phyloP scores from a whole-genome alignment of 2,329 filamentous ascomycete species.

The Acephala macrosclerotiorum region DNA sequence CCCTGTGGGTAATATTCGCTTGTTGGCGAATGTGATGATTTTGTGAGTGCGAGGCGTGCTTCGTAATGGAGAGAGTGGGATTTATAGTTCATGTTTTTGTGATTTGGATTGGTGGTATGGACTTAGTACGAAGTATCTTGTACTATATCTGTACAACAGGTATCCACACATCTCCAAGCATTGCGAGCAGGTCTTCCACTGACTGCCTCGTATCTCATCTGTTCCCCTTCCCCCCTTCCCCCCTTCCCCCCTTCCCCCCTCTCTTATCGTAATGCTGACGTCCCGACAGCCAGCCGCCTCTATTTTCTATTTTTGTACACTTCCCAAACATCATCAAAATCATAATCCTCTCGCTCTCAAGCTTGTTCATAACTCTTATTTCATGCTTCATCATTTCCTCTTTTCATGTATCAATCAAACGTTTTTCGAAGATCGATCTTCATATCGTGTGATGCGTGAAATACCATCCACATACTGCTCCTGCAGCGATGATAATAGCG shows the following conservation, averaged over 20 bases:
- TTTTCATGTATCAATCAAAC: background rate
- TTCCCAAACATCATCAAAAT: conserved; percentile 6
- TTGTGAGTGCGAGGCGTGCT: background rate
- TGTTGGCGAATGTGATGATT: background rate
- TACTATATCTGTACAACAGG: background rate
- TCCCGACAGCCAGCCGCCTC: background rate
- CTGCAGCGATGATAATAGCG: conserved; percentile 33
- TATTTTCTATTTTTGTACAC: background rate
- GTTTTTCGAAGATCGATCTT: background rate
- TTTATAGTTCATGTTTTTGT: background rate
- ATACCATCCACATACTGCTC: conserved; percentile 39
- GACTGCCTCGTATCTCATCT: conserved; percentile 3
- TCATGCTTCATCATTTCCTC: background rate
- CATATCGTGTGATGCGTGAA: conserved; percentile 29
- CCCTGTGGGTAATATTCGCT: background rate
- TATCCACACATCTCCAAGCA: background rate
- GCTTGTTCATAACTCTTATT: conserved; percentile 1
- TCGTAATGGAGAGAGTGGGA: too few relatives aligned
- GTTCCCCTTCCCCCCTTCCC: background rate
- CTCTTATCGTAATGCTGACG: background rate
- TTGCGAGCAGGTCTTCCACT: conserved; percentile 7
- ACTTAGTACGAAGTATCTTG: background rate
- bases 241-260: background rate
- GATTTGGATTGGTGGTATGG: background rate
- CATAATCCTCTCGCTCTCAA: background rate